Percentiles rank a stretch among this genome's conserved stretches.
Conservation (phyloP, 768 basidiomycete genomes). For the Imleria badia region DNA sequence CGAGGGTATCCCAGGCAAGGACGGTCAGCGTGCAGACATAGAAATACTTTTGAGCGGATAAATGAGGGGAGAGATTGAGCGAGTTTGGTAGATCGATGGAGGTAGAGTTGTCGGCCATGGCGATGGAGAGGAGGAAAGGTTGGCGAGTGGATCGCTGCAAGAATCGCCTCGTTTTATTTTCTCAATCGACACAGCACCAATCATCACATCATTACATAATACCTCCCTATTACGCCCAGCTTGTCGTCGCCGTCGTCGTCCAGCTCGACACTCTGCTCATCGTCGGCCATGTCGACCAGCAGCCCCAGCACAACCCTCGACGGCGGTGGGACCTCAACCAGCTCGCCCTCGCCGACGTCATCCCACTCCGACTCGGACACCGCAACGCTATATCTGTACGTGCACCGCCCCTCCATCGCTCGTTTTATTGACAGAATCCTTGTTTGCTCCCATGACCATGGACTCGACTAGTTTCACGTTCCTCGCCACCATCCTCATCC, state of each 20-base stretch:
- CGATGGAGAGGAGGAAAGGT: too few species aligned
- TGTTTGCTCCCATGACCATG: conserved; percentile 8
- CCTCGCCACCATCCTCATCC: conserved; percentile 66
- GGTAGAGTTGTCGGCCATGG: conserved; percentile 21
- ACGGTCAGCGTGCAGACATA: conserved; percentile 88
- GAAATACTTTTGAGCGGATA: conserved; percentile 87
- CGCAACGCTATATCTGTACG: conserved; percentile 32
- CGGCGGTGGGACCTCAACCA: background rate
- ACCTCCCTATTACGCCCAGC: background rate
- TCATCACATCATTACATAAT: conserved; percentile 23
- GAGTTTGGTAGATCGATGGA: conserved; percentile 50
- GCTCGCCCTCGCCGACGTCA: conserved; percentile 2
- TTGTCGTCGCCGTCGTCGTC: background rate
- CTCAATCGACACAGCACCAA: conserved; percentile 15
- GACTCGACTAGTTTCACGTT: conserved; percentile 58
- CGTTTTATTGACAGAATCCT: background rate
- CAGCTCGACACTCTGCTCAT: background rate
- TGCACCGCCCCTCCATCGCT: conserved; percentile 14
- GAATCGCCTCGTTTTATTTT: conserved; percentile 3
- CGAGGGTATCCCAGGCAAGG: conserved; percentile 87
- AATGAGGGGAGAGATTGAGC: conserved; percentile 72
- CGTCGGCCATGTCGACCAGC: conserved; percentile 16
- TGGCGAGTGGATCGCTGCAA: too few species aligned
- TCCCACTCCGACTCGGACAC: conserved; percentile 11
- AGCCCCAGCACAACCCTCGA: background rate